Evolutionary conservation across 768 basidiomycete species (phyloP), one percentile per base, ranked within the genome.

Genomic region (Saitozyma sp.): DNA sequence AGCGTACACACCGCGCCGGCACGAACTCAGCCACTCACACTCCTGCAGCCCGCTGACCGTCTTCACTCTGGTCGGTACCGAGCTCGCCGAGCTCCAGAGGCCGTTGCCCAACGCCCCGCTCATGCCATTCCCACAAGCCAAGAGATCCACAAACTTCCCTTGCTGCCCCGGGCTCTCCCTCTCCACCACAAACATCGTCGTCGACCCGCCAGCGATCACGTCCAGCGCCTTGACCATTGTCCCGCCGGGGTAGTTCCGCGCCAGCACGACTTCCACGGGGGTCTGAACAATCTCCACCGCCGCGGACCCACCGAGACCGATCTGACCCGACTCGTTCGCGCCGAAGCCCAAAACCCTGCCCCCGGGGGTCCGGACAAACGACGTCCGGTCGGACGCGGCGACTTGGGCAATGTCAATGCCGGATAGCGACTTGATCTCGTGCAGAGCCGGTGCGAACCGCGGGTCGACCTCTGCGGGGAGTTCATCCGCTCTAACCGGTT

Each of bases 271-370:
- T 78, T 95, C 92, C 0, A 91, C 91, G 0, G 92, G 92, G 6
- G 89, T 83, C n/a, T 83, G 86, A 63, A 95, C 88, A 1, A 84
- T 84, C 60, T 88, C 85, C 49, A 90, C 74, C 5, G 84, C 82
- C 10, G 87, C 83, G 60, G 84, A 83, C 14, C 82, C 81, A 14
- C 90, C 91, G 29, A 92, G 80, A 48, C 91, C 92, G 51, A 94
- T 83, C 80, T 97, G 92, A 37, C 92, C 92, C 68, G 84, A 88
- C 66, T 90, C 87, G 75, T 96, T 95, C 0, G 90, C 90, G 50
- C 93, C 93, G 86, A 90, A 95, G 0, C 87, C 91, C 17, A 97
- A 84, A 9, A 94, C 89, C 58, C 86, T 82, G 1, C 92, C 93
- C 2, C 82, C 79, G 7, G 79, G 69, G 0, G 91, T 91, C 29